phyloP scores from a whole-genome alignment of 257 asterid species.

The Vinca minor region DNA sequence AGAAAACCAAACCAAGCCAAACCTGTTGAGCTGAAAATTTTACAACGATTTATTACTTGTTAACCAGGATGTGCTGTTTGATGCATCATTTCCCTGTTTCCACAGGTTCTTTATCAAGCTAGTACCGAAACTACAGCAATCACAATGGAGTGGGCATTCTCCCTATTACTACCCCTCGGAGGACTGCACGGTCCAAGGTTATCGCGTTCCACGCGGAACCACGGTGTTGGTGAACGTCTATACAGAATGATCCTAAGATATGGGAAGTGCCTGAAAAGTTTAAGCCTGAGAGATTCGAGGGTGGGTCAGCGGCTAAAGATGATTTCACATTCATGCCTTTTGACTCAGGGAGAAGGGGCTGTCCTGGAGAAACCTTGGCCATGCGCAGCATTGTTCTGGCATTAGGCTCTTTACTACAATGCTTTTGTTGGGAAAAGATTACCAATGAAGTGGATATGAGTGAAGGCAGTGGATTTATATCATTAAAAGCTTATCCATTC shows the following conservation, averaged over 20 bases:
- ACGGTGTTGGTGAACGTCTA: constrained; percentile 46
- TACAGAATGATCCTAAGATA: constrained; percentile 46
- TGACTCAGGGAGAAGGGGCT: constrained; percentile 23
- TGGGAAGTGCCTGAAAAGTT: constrained; percentile 52
- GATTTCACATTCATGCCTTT: constrained; percentile 19
- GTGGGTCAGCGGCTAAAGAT: constrained; percentile 21
- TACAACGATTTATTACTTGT: no score
- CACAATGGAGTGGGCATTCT: constrained; percentile 31
- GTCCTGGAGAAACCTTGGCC: constrained; percentile 28
- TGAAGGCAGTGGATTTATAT: background rate
- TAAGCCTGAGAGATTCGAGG: constrained; percentile 48
- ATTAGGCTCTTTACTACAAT: constrained; percentile 24
- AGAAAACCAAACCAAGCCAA: no score
- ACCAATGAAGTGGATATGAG: constrained; percentile 12
- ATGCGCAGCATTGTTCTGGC: constrained; percentile 27
- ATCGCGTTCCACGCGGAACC: constrained; percentile 38
- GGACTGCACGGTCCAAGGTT: constrained; percentile 53
- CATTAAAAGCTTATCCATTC: background rate
- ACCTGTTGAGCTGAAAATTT: no score
- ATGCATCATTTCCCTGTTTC: no score
- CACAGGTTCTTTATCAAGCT: constrained; percentile 33
- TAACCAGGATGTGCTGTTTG: no score
- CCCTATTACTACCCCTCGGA: constrained; percentile 32
- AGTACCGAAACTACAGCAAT: constrained; percentile 31
- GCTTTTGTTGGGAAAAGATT: constrained; percentile 25